Evolutionary conservation across 257 asterid genomes (phyloP).

Genomic region (Penstemon davidsonii): DNA sequence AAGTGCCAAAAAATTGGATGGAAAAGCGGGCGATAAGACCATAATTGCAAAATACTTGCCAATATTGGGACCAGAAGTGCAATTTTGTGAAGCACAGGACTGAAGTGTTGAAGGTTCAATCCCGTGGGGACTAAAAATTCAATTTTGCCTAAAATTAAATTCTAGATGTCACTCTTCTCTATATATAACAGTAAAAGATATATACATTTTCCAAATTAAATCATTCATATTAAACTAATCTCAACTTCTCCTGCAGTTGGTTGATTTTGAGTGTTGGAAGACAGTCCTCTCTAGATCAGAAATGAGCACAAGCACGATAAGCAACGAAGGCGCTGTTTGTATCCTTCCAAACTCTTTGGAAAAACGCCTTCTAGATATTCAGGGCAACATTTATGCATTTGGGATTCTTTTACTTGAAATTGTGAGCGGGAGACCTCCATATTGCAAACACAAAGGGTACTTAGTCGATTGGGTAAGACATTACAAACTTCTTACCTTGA

Average conservation of each 20-base stretch:
- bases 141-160: too few species aligned
- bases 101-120: too few species aligned
- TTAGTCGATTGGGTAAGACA: constrained; percentile 81
- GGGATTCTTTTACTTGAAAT: constrained; percentile 85
- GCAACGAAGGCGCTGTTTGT: constrained; percentile 78
- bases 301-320: constrained; percentile 70
- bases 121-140: too few species aligned
- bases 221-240: background rate
- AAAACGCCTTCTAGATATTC: constrained; percentile 61
- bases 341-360: constrained; percentile 75
- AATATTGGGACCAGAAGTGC: too few species aligned
- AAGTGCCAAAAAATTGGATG: too few species aligned
- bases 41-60: too few species aligned
- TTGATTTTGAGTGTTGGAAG: constrained; percentile 95
- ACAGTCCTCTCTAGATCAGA: constrained; percentile 75
- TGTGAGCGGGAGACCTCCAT: constrained; percentile 87
- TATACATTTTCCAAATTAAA: background rate
- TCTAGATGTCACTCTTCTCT: too few species aligned
- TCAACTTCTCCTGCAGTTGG: constrained; percentile 56
- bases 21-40: too few species aligned
- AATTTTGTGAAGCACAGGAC: too few species aligned
- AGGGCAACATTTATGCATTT: constrained; percentile 78
- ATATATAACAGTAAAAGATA: too few species aligned
- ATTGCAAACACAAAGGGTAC: constrained; percentile 77
- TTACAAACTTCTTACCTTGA: background rate